Evolutionary conservation across 192 early-diverging fungal species (phyloP).

Genomic region (Lobulomyces angularis): DNA sequence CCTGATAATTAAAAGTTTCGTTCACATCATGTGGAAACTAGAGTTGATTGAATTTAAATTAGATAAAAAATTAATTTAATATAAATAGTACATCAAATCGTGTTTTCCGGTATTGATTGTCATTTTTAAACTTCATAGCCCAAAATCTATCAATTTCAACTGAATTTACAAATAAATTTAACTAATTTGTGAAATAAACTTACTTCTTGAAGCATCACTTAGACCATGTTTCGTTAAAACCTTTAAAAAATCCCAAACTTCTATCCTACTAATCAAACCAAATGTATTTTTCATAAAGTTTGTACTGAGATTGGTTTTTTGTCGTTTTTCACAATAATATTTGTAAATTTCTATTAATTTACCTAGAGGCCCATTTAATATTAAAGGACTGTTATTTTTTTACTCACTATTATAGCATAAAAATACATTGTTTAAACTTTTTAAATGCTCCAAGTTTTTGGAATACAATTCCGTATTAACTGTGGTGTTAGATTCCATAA

Average conservation of each 20-base stretch:
- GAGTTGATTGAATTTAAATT: not conserved
- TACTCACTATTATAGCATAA: conserved; percentile 27
- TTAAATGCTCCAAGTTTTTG: conserved; percentile 12
- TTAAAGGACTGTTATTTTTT: not conserved
- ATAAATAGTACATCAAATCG: conserved; percentile 20
- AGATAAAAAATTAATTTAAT: conserved; percentile 2
- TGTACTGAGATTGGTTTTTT: not conserved
- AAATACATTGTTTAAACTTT: conserved; percentile 25
- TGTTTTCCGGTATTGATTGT: conserved; percentile 6
- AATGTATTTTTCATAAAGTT: not conserved
- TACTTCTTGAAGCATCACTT: conserved; percentile 18
- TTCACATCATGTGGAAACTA: conserved; percentile 28
- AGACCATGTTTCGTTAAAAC: conserved; percentile 16
- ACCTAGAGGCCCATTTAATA: conserved; percentile 3
- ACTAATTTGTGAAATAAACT: not conserved
- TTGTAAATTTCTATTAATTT: conserved; percentile 26
- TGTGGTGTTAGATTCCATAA: not conserved
- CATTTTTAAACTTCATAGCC: conserved; percentile 16
- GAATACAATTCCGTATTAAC: conserved; percentile 28
- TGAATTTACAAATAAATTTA: not conserved
- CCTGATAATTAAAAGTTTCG: conserved; percentile 27
- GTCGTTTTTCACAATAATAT: too few species aligned
- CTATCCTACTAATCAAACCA: conserved; percentile 12
- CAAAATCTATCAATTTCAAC: conserved; percentile 28
- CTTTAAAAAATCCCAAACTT: conserved; percentile 28